phyloP scores from a whole-genome alignment of 495 filamentous ascomycete genomes.

The Glarea lozoyensis region DNA sequence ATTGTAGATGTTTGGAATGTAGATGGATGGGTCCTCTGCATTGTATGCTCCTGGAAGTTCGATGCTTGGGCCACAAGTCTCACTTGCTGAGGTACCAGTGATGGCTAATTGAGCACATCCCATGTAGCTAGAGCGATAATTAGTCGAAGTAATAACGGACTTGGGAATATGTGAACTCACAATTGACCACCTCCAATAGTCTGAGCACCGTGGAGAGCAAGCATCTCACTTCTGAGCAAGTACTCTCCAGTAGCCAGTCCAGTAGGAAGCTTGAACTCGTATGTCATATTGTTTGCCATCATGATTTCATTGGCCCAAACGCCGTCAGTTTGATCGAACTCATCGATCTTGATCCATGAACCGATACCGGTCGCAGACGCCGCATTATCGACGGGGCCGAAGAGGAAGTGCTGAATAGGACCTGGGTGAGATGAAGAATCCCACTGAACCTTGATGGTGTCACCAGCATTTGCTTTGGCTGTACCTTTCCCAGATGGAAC shows the following conservation, averaged over 20 bases:
- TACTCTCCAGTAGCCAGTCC: constrained; percentile 37
- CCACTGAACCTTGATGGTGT: constrained; percentile 28
- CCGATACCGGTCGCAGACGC: constrained; percentile 21
- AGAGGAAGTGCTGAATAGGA: constrained; percentile 29
- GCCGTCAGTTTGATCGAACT: constrained; percentile 24
- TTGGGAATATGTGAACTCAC: too few relatives aligned
- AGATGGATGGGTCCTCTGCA: constrained; percentile 28
- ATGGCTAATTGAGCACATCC: constrained; percentile 42
- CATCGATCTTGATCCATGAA: constrained; percentile 40
- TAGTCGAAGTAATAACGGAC: too few relatives aligned
- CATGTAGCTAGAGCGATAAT: too few relatives aligned
- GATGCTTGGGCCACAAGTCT: constrained; percentile 31
- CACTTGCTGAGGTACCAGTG: constrained; percentile 28
- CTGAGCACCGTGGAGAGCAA: constrained; percentile 39
- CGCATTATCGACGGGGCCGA: constrained; percentile 25
- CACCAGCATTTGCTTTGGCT: constrained; percentile 22
- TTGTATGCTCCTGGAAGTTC: constrained; percentile 44
- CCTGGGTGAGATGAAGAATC: constrained; percentile 27
- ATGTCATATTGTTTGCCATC: constrained; percentile 33
- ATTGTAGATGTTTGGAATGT: constrained; percentile 38
- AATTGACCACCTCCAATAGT: constrained; percentile 39
- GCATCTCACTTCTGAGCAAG: constrained; percentile 43
- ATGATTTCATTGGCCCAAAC: constrained; percentile 39
- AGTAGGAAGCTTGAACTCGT: constrained; percentile 31
- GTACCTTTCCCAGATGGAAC: constrained; percentile 24